Conservation (phyloP, 1,284 basidiomycete species). For the Cystobasidium slooffiae region DNA sequence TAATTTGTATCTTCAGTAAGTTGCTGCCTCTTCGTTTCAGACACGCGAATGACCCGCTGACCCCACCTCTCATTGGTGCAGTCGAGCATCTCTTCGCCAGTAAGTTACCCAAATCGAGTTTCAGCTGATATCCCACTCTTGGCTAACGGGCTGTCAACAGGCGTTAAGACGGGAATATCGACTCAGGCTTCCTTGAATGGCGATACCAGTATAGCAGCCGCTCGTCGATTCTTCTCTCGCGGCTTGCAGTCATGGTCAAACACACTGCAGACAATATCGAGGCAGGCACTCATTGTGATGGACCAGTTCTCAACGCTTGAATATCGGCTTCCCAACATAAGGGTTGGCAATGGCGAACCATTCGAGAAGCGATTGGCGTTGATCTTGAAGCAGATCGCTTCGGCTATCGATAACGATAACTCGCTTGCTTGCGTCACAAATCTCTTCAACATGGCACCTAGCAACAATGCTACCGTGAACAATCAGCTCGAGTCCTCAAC, state of each 20-base stretch:
- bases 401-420: constrained; percentile 1
- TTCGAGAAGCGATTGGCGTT: constrained; percentile 6
- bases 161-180: constrained; percentile 4
- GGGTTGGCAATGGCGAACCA: not conserved
- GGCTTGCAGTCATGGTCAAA: constrained; percentile 13
- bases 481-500: not conserved
- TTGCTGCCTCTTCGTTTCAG: not conserved
- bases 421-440: constrained; percentile 3
- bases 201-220: constrained; percentile 14
- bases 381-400: constrained; percentile 17
- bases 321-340: not conserved
- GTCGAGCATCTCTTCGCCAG: constrained; percentile 22
- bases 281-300: constrained; percentile 17
- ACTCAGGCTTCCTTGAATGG: not conserved
- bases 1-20: constrained; percentile 29
- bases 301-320: constrained; percentile 18
- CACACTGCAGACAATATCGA: constrained; percentile 10
- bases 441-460: constrained; percentile 11
- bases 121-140: not conserved
- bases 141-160: not conserved
- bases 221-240: constrained; percentile 23
- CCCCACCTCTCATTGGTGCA: not conserved
- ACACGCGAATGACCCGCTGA: not conserved
- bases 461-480: not conserved
- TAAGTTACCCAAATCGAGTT: not conserved